These are phyloP conservation scores for Pilasporangium apinafurcum DNA, from an alignment of 352 stramenopile genomes.

Conservation along the genomic window DNA sequence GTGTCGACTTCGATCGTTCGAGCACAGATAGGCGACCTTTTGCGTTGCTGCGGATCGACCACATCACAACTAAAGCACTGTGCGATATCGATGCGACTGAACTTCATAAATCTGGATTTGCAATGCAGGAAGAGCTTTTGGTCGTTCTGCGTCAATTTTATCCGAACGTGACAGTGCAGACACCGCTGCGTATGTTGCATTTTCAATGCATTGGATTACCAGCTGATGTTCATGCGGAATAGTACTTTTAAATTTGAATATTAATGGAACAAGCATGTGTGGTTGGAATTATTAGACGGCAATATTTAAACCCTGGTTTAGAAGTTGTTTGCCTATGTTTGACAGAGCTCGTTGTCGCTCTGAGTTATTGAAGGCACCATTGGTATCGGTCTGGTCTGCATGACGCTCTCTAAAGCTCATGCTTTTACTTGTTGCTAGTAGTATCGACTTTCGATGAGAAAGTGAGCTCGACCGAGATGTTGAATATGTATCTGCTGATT, in stretches of 20 bases:
- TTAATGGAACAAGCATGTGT: too few relatives aligned
- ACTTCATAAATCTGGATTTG: constrained; percentile 37
- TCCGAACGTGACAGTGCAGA: constrained; percentile 26
- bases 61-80: constrained; percentile 20
- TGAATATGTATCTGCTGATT: too few relatives aligned
- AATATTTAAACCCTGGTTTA: constrained; percentile 10
- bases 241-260: not conserved
- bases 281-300: not conserved
- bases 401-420: too few relatives aligned
- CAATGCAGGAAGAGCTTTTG: constrained; percentile 28
- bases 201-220: constrained; percentile 28
- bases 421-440: too few relatives aligned
- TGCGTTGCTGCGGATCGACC: constrained; percentile 38
- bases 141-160: constrained; percentile 52
- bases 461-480: too few relatives aligned
- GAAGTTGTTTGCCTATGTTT: constrained; percentile 10
- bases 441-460: too few relatives aligned
- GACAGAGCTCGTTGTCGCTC: constrained; percentile 15
- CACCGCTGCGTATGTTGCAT: constrained; percentile 39
- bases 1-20: constrained; percentile 1
- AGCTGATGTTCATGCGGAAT: not conserved
- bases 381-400: not conserved
- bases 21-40: constrained; percentile 18
- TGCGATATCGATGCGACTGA: constrained; percentile 17
- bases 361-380: not conserved